Conservation (phyloP, 495 filamentous ascomycete genomes). For the Copromyces sp. region DNA sequence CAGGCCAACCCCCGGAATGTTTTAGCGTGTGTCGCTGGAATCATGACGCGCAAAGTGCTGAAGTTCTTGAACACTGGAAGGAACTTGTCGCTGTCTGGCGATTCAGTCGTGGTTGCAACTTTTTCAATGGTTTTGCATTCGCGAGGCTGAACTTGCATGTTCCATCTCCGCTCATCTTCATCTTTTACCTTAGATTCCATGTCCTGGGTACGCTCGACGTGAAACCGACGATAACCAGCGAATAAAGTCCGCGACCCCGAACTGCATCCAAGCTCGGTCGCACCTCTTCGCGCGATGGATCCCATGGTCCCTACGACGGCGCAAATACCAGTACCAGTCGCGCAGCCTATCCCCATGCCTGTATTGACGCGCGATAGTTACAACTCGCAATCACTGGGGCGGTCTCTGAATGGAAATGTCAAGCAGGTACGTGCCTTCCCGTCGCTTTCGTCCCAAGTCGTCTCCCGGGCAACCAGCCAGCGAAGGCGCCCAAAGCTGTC, state of each 20-base stretch:
- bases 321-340: constrained; percentile 2
- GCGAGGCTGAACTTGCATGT: not conserved
- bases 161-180: not conserved
- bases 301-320: not conserved
- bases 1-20: not conserved
- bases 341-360: constrained; percentile 4
- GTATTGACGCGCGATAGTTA: constrained; percentile 24
- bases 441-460: constrained; percentile 1
- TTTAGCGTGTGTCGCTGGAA: not conserved
- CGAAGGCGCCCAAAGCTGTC: not conserved
- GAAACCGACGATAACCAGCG: not conserved
- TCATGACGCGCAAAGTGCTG: not conserved
- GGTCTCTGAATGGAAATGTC: constrained; percentile 30
- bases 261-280: not conserved
- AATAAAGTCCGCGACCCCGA: not conserved
- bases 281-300: not conserved
- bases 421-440: constrained; percentile 33
- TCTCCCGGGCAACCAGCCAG: not conserved
- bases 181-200: not conserved
- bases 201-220: not conserved
- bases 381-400: constrained; percentile 35
- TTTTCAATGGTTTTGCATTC: not conserved
- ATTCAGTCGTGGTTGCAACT: not conserved
- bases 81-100: not conserved
- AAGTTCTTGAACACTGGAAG: not conserved